These are phyloP conservation scores for Chaetomiaceae sp. DNA, from an alignment of 2,329 filamentous ascomycete species.

Conservation along the genomic window DNA sequence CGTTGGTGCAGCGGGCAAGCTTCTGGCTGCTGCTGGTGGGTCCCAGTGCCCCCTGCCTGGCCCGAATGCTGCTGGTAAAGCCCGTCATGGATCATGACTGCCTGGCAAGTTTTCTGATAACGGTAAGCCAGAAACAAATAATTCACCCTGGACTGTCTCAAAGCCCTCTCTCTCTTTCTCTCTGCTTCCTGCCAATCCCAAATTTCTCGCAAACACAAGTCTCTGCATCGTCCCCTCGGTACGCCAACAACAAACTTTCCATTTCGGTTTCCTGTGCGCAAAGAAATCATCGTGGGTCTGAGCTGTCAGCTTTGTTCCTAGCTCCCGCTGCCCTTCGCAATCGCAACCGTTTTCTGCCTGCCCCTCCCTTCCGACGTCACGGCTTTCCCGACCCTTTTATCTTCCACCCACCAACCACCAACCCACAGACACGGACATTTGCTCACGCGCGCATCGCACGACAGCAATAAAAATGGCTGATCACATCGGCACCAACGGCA, in stretches of 20 bases:
- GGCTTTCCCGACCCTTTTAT: not conserved
- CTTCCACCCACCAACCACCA: not conserved
- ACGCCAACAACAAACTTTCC: slow-evolving; percentile 3
- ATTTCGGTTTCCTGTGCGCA: not conserved
- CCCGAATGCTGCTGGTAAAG: not conserved
- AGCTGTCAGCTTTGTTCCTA: slow-evolving; percentile 9
- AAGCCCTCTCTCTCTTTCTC: slow-evolving; percentile 15
- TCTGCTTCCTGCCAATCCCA: slow-evolving; percentile 15
- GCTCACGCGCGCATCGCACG: slow-evolving; percentile 13
- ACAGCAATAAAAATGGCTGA: slow-evolving; percentile 38
- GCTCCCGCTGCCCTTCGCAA: not conserved
- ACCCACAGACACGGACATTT: not conserved
- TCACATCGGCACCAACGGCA: slow-evolving; percentile 44
- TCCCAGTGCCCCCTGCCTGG: too few species aligned
- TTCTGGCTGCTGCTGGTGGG: slow-evolving; percentile 3
- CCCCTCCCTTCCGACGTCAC: slow-evolving; percentile 15
- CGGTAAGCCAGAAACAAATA: slow-evolving; percentile 8
- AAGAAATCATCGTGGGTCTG: slow-evolving; percentile 2
- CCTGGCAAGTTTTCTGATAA: slow-evolving; percentile 18
- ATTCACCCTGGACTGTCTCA: slow-evolving; percentile 18
- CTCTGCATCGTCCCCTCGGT: not conserved
- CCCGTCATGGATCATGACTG: slow-evolving; percentile 12
- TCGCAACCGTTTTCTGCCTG: not conserved
- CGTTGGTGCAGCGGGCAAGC: not conserved
- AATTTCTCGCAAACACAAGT: slow-evolving; percentile 5